Base-by-base conservation (phyloP, 768 basidiomycete genomes). In the Mycena venus region DNA sequence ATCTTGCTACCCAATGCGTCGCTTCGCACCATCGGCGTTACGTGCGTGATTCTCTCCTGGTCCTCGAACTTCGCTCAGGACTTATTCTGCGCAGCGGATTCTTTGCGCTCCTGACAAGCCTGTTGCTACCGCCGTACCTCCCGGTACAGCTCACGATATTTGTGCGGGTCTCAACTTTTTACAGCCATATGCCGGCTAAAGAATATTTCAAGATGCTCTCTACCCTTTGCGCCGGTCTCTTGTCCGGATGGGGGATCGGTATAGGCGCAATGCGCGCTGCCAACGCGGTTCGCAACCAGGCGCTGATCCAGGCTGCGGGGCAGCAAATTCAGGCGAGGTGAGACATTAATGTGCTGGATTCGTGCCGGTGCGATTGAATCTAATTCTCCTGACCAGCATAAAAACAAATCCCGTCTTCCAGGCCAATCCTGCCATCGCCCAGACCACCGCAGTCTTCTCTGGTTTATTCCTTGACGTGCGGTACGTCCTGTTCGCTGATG, bases 181-280 rank as follows among this genome's bases (percentile, higher is more conserved):
- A 23, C 42, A 14, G 8, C 31, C 32, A 17, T 7, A 12, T 2
- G 8, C 19, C 6, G 9, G n/a, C 47, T 49, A 32, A 56, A 8
- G 32, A 34, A 3, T n/a, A 23, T 21, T n/a, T 40, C n/a, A 29
- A 87, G 87, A 78, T 80, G 7, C 78, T 87, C 0, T 78, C 84
- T 15, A 90, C 87, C 0, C 75, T 91, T 36, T 70, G 88, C 23
- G 19, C 90, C 8, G 90, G 90, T 0, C 75, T 88, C 55, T 81
- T 84, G 4, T 56, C 89, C 2, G 90, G 90, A 17, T 92, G 91
- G 91, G 90, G 86, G 0, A 83, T 89, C 75, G 89, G 90, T 2
- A 83, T 84, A 15, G 90, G 89, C 0, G 89, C 86, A 0, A 91
- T 92, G 90, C 85, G 85, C 9, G 87, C 88, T 0, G 86, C 86